These are phyloP conservation scores for Chlamydomonas applanata DNA, from an alignment of 139 green algal genomes.

Conservation along the genomic window DNA sequence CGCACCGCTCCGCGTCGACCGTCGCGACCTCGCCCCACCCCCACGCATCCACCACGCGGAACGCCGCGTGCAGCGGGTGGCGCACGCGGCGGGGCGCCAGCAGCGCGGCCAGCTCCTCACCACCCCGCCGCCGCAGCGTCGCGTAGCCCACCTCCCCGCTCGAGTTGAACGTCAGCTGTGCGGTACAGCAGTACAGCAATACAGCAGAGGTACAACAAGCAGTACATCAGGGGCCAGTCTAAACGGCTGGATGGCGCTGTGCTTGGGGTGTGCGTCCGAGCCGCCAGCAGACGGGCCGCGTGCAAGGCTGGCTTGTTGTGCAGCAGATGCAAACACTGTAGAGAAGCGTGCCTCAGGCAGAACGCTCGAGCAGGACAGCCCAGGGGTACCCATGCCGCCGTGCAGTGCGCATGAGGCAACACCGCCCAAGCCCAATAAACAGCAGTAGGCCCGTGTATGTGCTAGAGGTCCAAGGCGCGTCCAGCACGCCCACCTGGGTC, in stretches of 20 bases:
- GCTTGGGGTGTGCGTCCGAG: no score
- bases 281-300: no score
- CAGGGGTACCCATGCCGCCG: not conserved
- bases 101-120: not conserved
- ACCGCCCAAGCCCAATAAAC: no score
- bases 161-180: constrained; percentile 2
- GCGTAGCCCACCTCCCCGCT: constrained; percentile 26
- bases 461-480: constrained; percentile 45
- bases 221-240: no score
- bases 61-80: constrained; percentile 65
- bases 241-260: no score
- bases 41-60: constrained; percentile 66
- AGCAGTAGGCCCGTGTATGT: no score
- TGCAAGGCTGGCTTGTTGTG: no score
- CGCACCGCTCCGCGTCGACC: constrained; percentile 52
- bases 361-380: no score
- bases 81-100: constrained; percentile 33
- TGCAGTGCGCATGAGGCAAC: not conserved
- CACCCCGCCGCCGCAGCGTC: not conserved
- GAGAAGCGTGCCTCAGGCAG: not conserved
- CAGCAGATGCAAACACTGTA: no score
- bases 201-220: no score
- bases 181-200: not conserved
- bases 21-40: constrained; percentile 72
- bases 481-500: constrained; percentile 13